Conservation (phyloP, 1,284 basidiomycete species). For the Flammula alnicola region DNA sequence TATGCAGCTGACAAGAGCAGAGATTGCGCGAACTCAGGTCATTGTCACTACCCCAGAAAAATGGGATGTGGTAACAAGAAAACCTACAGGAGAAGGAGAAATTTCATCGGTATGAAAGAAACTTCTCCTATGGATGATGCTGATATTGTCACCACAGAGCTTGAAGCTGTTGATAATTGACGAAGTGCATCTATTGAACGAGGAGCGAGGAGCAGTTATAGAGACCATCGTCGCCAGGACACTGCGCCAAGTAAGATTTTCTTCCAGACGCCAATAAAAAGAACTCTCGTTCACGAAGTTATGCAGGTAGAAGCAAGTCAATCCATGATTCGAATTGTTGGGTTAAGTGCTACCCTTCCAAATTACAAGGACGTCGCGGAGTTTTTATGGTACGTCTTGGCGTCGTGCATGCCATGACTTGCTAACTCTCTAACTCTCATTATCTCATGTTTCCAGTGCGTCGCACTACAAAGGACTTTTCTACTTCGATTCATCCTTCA, state of each 20-base stretch:
- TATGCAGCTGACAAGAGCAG: slow-evolving; percentile 95
- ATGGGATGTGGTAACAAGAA: slow-evolving; percentile 99
- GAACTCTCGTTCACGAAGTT: background rate
- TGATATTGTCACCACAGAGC: slow-evolving; percentile 53
- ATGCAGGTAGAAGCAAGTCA: slow-evolving; percentile 94
- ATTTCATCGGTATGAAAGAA: slow-evolving; percentile 74
- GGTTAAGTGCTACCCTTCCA: slow-evolving; percentile 96
- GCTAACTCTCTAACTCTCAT: background rate
- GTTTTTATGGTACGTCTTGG: slow-evolving; percentile 78
- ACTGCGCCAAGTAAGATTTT: slow-evolving; percentile 72
- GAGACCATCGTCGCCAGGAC: slow-evolving; percentile 99
- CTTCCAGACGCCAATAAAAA: too few species aligned
- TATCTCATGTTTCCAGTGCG: slow-evolving; percentile 58
- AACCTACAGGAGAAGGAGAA: slow-evolving; percentile 96
- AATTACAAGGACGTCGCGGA: slow-evolving; percentile 98
- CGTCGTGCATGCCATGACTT: background rate
- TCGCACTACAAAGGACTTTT: slow-evolving; percentile 92
- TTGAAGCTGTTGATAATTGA: slow-evolving; percentile 97
- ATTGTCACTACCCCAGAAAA: slow-evolving; percentile 99
- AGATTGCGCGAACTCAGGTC: slow-evolving; percentile 96
- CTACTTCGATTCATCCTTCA: slow-evolving; percentile 98
- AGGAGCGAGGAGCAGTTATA: slow-evolving; percentile 97
- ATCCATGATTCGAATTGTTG: slow-evolving; percentile 97
- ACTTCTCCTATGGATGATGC: slow-evolving; percentile 2
- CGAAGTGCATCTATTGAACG: slow-evolving; percentile 97